phyloP scores from a whole-genome alignment of 1,139 yeast species.

The Keqinozyma sinolaborantium region DNA sequence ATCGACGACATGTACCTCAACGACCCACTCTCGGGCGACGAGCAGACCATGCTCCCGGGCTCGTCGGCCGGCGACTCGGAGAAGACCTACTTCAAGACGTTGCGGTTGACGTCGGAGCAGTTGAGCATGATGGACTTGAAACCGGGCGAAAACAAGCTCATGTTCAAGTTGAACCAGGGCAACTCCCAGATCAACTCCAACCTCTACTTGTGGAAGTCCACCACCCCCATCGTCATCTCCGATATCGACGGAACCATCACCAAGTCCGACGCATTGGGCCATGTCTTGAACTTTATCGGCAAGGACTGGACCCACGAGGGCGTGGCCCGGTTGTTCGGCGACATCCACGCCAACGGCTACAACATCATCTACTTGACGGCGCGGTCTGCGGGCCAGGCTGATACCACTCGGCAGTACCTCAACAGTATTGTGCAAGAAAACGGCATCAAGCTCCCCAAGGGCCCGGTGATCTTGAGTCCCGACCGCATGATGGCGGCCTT shows the following conservation, averaged over 20 bases:
- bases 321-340: conserved; percentile 86
- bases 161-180: conserved; percentile 79
- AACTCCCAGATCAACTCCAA: conserved; percentile 72
- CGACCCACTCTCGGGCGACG: conserved; percentile 10
- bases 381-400: conserved; percentile 94
- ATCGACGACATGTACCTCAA: conserved; percentile 5
- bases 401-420: conserved; percentile 82
- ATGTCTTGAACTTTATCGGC: conserved; percentile 89
- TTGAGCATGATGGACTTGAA: conserved; percentile 68
- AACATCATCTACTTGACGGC: conserved; percentile 93
- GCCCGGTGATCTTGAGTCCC: conserved; percentile 95
- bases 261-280: conserved; percentile 96
- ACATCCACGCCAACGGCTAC: conserved; percentile 83
- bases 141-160: conserved; percentile 74
- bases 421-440: conserved; percentile 72
- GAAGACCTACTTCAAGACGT: conserved; percentile 70
- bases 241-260: conserved; percentile 99
- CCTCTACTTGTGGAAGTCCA: conserved; percentile 79
- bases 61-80: conserved; percentile 21
- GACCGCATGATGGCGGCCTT: conserved; percentile 97
- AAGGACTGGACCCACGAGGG: conserved; percentile 98
- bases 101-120: conserved; percentile 90
- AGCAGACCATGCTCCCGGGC: conserved; percentile 4
- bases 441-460: conserved; percentile 70
- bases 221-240: conserved; percentile 88